Evolutionary conservation across 1,284 basidiomycete genomes (phyloP), one percentile per base, ranked within the genome.

Genomic region (Cutaneotrichosporon cavernicola): DNA sequence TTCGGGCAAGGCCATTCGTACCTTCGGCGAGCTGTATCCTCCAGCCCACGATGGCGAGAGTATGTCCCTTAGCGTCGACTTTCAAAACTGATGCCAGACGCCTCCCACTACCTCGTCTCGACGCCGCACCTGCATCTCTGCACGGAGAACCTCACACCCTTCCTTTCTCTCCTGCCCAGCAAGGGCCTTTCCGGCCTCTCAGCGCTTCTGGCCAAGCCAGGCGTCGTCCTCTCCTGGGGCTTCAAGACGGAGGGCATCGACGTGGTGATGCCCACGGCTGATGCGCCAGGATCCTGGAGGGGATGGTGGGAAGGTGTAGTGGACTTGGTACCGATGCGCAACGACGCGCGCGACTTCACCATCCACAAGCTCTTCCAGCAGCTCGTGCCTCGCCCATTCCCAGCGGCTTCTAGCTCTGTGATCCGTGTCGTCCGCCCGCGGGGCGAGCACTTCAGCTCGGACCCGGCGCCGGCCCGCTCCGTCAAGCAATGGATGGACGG

Each of bases 91-190:
- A 62, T 16, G 7, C 0, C 58, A 77, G 76, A 72, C 50, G 61
- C 72, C 2, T 72, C 72, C 0, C 75, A 73, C 51, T 73, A 69
- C 64, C 85, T 85, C 81, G 80, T 83, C 21, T 76, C 80, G 56
- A 90, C 93, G 70, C 90, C 89, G 0, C 86, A 87, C 21, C 84
- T 91, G 87, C 8, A 89, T 67, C 90, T 97, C 18, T 99, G 96
- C 76, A 99, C 96, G 2, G 97, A 99, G 76, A 98, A 98, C 77
- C 82, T 99, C 7, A 96, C 95, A 0, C 96, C 97, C 0, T 95
- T 98, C 80, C 85, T 98, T 62, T 93, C 95, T 74, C 87, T 98
- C 7, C 83, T 99, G 2, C 96, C 97, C 0, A 98, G 95, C 84
- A 92, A 96, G 76, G 87, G 90, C 2, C 82, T 85, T n/a, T 92